Evolutionary conservation across 805 yeast genomes (phyloP).

Genomic region (Lipomyces kockii): DNA sequence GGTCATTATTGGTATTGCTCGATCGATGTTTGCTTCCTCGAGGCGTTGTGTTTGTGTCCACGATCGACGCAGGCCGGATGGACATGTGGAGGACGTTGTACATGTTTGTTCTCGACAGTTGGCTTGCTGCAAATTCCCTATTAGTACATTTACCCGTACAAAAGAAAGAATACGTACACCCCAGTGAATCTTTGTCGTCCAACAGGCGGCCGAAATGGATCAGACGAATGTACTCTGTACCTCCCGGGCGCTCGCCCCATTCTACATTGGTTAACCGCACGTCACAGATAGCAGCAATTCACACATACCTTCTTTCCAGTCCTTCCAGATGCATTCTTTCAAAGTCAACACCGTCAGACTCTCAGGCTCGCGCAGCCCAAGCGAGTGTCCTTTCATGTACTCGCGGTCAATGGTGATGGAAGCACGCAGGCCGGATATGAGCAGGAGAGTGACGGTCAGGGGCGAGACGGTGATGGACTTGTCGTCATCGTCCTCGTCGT

Average conservation of each 20-base stretch:
- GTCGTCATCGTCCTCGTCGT: conserved; percentile 11
- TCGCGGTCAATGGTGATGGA: conserved; percentile 22
- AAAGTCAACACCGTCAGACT: conserved; percentile 20
- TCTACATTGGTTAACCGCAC: conserved; percentile 8
- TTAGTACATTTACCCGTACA: background rate
- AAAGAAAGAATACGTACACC: conserved; percentile 6
- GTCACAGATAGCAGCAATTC: background rate
- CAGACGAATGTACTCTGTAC: conserved; percentile 28
- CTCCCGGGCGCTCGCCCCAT: conserved; percentile 30
- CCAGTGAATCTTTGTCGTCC: conserved; percentile 23
- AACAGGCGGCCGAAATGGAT: conserved; percentile 32
- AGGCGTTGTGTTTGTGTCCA: conserved; percentile 1
- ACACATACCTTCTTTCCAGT: conserved; percentile 32
- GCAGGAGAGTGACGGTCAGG: conserved; percentile 25
- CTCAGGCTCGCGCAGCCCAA: conserved; percentile 28
- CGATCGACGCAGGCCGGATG: conserved; percentile 31
- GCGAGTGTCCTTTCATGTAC: conserved; percentile 21
- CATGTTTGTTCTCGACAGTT: conserved; percentile 20
- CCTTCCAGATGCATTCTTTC: conserved; percentile 25
- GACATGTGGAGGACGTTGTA: conserved; percentile 35
- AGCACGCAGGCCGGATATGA: conserved; percentile 29
- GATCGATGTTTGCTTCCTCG: conserved; percentile 4
- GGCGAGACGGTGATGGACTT: conserved; percentile 18
- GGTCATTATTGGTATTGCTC: conserved; percentile 6
- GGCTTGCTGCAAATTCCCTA: conserved; percentile 12